Evolutionary conservation across 495 filamentous ascomycete species (phyloP), one percentile per base, ranked within the genome.

Genomic region (Cladorrhinum samala): DNA sequence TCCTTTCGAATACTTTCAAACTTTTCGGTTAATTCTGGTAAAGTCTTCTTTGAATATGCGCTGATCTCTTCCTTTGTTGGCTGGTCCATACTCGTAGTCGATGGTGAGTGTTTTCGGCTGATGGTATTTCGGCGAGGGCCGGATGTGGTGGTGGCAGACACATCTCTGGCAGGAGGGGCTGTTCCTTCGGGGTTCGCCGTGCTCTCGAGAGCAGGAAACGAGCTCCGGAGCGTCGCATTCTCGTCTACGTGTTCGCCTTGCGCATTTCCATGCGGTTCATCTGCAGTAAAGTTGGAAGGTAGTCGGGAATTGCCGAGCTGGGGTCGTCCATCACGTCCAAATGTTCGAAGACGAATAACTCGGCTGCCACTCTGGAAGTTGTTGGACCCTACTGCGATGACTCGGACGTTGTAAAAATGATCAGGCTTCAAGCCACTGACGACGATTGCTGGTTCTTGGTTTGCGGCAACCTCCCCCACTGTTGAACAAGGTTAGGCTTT

Each of bases 351-450:
- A 45, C 92, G 84, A 56, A 97, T 85, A 19, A 93, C 80, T 14
- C 81, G 80, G 65, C 93, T 95, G 6, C 88, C 85, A 1, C 90
- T 89, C 61, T 94, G 89, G 56, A 97, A 95, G 67, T 93, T 92
- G 51, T 89, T 86, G 6, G 85, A 80, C 46, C 90, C 94, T 23
- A 93, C 83, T 9, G 91, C 89, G 56, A 96, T 85, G 38, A 96
- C 88, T 48, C 94, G 84, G 11, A 97, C 83, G 54, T 91, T 91
- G 70, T 97, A 97, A 54, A 87, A 94, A 63, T 86, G 86, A 45
- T 88, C 81, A 0, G 93, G 89, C 53, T 87, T 83, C 14, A 98
- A 75, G 37, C 89, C 87, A 5, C 82, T 85, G 49, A 98, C 88
- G 46, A 87, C 90, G 47, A 97, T 88, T 17, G 90, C 88, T 2